Evolutionary conservation across 2,329 filamentous ascomycete genomes (phyloP), one percentile per base, ranked within the genome.

Genomic region (Exophiala oligosperma): DNA sequence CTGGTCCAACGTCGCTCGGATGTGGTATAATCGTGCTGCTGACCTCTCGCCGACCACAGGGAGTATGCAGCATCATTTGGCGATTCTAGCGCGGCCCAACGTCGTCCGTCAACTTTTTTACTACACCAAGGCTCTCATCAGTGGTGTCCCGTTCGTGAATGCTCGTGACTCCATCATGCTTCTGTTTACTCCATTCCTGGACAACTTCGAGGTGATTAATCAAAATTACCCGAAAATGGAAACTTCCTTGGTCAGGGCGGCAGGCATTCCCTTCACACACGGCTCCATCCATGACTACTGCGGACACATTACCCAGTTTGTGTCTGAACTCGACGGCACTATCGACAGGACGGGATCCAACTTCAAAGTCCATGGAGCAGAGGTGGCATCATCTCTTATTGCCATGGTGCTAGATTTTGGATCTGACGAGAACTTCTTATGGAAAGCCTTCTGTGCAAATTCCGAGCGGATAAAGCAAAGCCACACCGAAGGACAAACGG

Each of bases 11-110:
- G 90, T 96, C 0, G 88, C 89, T 0, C 79, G 87, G 0, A 86
- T 87, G 41, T 97, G 92, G 94, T 97, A 95, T 64, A 86, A 83
- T 2, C 89, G 89, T 65, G 90, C 91, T 0, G 89, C 90, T 0
- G 89, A 96, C 64, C 87, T 86, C 29, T 84, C 85, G 0, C 91
- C 92, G 0, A 82, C 82, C 0, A 86, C 89, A 0, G 93, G 93
- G 0, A 80, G 92, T 0, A 78, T 97, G 0, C 94, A 96, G 59
- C 92, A 97, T 65, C 92, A 97, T 67, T 77, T 97, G 0, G 93
- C 92, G 0, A 84, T 86, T 1, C 70, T 87, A 23, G 82, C 84
- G 4, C 73, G 83, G 0, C 83, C 84, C 0, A 81, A 84, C 62
- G 72, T 78, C 47, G 71, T 85, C 1, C 81, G 81, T 47, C 84